Evolutionary conservation across 768 basidiomycete species (phyloP).

Genomic region (Leucosporidium scottii): DNA sequence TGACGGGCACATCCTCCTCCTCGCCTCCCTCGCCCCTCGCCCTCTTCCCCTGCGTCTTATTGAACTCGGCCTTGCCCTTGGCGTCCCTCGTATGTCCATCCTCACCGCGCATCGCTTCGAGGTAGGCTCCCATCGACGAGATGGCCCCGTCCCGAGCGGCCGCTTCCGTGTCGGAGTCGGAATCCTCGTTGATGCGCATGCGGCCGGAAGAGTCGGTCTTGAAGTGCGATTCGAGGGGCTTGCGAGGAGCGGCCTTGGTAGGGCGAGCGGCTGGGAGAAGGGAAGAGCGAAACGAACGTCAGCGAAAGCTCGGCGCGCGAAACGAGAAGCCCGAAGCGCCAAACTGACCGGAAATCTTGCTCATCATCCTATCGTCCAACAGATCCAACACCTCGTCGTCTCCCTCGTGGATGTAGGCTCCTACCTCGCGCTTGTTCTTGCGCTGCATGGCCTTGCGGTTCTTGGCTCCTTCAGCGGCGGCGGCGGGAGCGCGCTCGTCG

Average conservation of each 20-base stretch:
- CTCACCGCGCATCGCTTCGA: conserved; percentile 68
- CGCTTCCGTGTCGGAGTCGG: conserved; percentile 54
- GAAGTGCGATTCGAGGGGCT: conserved; percentile 51
- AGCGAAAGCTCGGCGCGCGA: conserved; percentile 2
- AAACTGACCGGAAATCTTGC: conserved; percentile 43
- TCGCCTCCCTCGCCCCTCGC: conserved; percentile 54
- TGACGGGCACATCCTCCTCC: conserved; percentile 35
- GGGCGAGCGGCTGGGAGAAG: conserved; percentile 27
- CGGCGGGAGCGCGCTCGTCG: conserved; percentile 37
- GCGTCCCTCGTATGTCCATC: conserved; percentile 84
- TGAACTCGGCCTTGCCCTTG: conserved; percentile 82
- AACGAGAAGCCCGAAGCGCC: neutral
- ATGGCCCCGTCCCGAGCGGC: conserved; percentile 69
- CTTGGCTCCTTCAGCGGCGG: conserved; percentile 42
- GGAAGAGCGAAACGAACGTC: conserved; percentile 44
- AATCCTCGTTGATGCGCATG: conserved; percentile 40
- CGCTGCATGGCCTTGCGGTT: conserved; percentile 50
- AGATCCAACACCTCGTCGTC: conserved; percentile 94
- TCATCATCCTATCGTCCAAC: conserved; percentile 57
- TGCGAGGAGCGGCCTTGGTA: conserved; percentile 1
- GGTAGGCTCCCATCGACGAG: conserved; percentile 74
- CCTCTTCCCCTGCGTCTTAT: conserved; percentile 93
- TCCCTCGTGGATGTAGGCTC: conserved; percentile 69
- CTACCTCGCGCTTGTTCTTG: conserved; percentile 44
- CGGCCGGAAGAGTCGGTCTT: conserved; percentile 57